Base-by-base conservation (phyloP, 148 eudicot genomes). In the Limonium bicolor region DNA sequence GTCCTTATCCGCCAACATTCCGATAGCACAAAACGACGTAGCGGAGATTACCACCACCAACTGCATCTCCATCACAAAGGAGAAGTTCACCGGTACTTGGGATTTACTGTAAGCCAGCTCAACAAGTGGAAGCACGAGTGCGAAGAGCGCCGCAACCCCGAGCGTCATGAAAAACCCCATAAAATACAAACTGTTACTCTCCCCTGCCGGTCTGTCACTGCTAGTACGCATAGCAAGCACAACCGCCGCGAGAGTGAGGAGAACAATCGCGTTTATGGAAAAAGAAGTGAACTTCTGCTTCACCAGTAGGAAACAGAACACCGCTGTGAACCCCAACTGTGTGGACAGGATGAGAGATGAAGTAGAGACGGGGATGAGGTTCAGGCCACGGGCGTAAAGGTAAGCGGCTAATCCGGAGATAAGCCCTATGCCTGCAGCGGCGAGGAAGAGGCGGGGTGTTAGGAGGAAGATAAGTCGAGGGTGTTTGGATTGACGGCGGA, bases 21-120 rank as follows among this genome's bases (percentile, higher is more conserved):
- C 87, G 17, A 79, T 29, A 5, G 68, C 59, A 43, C 82, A 71
- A 40, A 69, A 27, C 14, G 28, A 41, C 17, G 87, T 79, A 23
- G 87, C 82, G 47, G 56, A 62, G 5, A 79, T 41, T 2, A 73
- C 60, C 20, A 71, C 45, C 2, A 77, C 73, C 7, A 66, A 45
- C 59, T 77, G 93, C 58, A 77, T 58, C 71, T 81, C 93, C 71
- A 81, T 56, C 14, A 77, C 81, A 44, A 81, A 36, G 5, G 71
- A 47, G 46, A 65, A 81, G 5, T 26, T 58, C 17, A 77, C 44
- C 4, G 26, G 36, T 48, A 64, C 65, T 6, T 51, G 64, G 0
- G 71, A 69, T 48, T 49, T 74, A 40, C 50, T 61, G 63, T 77
- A 82, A 6, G 60, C 56, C 21, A 82, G 20, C 51, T 82, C 93